A percentile compares a stretch with the other conserved stretches of the same genome.
Conservation (phyloP, 164 flowering plant genomes). For the Vitis amurensis region DNA sequence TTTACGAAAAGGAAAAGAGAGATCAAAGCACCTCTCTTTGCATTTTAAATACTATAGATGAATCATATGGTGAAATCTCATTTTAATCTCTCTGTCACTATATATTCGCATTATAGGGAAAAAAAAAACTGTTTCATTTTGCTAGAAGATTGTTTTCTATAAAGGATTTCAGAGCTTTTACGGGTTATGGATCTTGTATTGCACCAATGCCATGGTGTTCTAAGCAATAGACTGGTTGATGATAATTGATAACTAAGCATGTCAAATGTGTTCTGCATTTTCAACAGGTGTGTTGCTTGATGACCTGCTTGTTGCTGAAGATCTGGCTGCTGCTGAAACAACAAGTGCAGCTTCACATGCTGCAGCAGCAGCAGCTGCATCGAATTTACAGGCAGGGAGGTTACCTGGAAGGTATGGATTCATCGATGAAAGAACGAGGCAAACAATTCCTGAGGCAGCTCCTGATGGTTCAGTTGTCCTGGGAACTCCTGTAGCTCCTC, state of each 20-base stretch:
- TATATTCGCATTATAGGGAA: too few species aligned
- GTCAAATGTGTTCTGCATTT: conserved; percentile 5
- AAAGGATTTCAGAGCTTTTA: too few species aligned
- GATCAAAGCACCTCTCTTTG: too few species aligned
- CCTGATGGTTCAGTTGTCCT: conserved; percentile 91
- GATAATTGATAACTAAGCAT: neutral
- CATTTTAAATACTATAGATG: too few species aligned
- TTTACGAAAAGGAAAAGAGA: too few species aligned
- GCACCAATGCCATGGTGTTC: too few species aligned
- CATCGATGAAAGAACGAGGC: conserved; percentile 68
- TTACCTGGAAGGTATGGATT: conserved; percentile 64
- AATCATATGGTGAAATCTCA: too few species aligned
- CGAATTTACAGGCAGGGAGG: conserved; percentile 65
- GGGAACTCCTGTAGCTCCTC: conserved; percentile 95
- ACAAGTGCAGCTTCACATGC: conserved; percentile 95
- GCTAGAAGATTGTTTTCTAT: too few species aligned
- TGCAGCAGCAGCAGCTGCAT: conserved; percentile 85
- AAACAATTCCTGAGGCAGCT: conserved; percentile 47
- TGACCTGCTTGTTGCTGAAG: conserved; percentile 96
- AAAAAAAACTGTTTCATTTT: too few species aligned
- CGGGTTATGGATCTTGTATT: too few species aligned
- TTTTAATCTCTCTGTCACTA: too few species aligned
- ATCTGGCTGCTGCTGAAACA: conserved; percentile 94
- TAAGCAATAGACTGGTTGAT: too few species aligned
- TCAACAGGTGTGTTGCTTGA: conserved; percentile 84